Percentiles rank a stretch among this genome's conserved stretches.
Conservation (phyloP, 805 yeast genomes). For the Yamadazyma sp. region DNA sequence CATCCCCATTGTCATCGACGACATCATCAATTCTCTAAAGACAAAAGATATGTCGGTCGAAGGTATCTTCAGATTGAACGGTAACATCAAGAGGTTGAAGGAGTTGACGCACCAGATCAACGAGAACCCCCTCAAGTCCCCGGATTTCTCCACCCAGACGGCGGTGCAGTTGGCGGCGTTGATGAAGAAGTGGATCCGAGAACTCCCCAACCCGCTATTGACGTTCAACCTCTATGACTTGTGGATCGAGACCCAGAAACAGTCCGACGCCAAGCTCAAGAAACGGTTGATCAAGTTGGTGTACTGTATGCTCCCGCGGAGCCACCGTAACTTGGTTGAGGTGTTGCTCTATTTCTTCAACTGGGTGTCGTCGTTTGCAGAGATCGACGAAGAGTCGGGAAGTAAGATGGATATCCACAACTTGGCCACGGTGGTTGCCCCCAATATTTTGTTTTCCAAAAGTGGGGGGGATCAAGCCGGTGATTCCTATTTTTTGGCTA, state of each 20-base stretch:
- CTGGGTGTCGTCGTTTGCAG: conserved; percentile 96
- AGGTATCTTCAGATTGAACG: conserved; percentile 94
- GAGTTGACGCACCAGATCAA: conserved; percentile 75
- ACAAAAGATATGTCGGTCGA: conserved; percentile 94
- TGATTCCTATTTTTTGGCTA: conserved; percentile 81
- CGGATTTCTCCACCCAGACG: conserved; percentile 70
- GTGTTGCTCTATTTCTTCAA: conserved; percentile 81
- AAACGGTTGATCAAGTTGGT: conserved; percentile 59
- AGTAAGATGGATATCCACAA: conserved; percentile 97
- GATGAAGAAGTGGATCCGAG: conserved; percentile 86
- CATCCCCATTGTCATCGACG: conserved; percentile 86
- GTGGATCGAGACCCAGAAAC: conserved; percentile 69
- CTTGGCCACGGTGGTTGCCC: conserved; percentile 92
- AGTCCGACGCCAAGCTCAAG: conserved; percentile 45
- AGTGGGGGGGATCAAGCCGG: conserved; percentile 38
- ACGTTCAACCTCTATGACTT: conserved; percentile 72
- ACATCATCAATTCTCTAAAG: conserved; percentile 75
- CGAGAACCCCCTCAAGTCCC: conserved; percentile 65
- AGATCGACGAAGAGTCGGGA: conserved; percentile 78
- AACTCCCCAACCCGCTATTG: conserved; percentile 87
- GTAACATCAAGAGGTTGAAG: conserved; percentile 81
- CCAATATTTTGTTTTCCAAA: conserved; percentile 74
- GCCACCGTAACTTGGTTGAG: conserved; percentile 82
- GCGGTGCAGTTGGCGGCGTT: conserved; percentile 93
- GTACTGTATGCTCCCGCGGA: conserved; percentile 76